Evolutionary conservation across 75 land plant genomes (phyloP).

Genomic region (Picea glauca): DNA sequence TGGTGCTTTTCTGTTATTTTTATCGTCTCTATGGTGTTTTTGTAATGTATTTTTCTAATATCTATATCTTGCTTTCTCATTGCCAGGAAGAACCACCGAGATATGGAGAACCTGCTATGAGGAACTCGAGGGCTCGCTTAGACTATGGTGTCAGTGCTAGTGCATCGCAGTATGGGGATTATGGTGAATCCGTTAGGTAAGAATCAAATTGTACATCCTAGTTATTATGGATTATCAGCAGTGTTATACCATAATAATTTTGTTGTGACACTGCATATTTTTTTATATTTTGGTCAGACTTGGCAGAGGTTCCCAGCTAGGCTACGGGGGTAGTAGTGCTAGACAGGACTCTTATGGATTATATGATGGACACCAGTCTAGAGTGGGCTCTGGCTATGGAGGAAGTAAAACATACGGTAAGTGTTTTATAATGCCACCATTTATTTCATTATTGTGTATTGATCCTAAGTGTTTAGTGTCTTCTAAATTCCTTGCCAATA

Average conservation of each 20-base stretch:
- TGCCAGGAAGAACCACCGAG: constrained; percentile 52
- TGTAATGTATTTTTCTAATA: background rate
- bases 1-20: background rate
- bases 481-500: too few species aligned
- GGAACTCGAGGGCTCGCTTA: constrained; percentile 58
- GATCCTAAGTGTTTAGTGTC: too few species aligned
- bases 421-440: too few species aligned
- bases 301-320: too few species aligned
- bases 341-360: too few species aligned
- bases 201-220: too few species aligned
- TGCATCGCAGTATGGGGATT: constrained; percentile 51
- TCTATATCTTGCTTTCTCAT: background rate
- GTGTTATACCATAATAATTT: too few species aligned
- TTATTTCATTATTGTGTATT: too few species aligned
- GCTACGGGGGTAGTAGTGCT: too few species aligned
- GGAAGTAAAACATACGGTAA: background rate
- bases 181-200: constrained; percentile 25
- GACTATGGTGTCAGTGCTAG: constrained; percentile 53
- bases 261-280: background rate
- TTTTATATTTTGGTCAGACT: background rate
- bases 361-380: too few species aligned
- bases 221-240: too few species aligned
- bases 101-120: constrained; percentile 48
- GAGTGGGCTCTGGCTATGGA: background rate
- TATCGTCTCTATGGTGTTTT: background rate